These are phyloP conservation scores for Volvox carteri DNA, from an alignment of 163 green algal species.

Conservation along the genomic window DNA sequence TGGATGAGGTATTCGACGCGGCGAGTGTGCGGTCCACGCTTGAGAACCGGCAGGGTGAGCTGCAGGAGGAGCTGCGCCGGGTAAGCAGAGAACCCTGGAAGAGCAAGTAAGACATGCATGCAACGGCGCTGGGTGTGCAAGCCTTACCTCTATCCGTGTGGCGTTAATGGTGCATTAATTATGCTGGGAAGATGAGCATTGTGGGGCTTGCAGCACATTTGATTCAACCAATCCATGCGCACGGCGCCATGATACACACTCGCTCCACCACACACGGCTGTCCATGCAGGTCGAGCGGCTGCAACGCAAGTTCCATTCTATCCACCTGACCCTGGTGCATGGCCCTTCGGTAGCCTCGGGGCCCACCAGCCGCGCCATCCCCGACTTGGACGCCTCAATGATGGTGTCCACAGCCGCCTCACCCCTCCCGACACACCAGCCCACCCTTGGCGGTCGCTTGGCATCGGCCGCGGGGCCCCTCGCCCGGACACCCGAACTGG, in stretches of 20 bases:
- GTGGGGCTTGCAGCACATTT: no score
- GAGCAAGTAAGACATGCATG: no score
- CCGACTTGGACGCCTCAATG: constrained; percentile 38
- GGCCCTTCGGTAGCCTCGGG: constrained; percentile 33
- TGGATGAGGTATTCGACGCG: constrained; percentile 90
- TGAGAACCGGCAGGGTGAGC: constrained; percentile 74
- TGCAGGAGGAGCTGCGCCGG: constrained; percentile 86
- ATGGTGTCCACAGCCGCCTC: constrained; percentile 19
- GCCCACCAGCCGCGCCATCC: constrained; percentile 51
- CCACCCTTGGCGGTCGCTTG: neutral
- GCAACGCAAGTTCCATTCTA: constrained; percentile 92
- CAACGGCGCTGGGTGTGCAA: no score
- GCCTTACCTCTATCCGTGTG: no score
- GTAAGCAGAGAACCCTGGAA: constrained; percentile 43
- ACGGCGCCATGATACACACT: no score
- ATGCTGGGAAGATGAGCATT: no score
- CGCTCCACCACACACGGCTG: no score
- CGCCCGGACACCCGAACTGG: neutral
- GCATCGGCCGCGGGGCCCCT: neutral
- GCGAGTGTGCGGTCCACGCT: constrained; percentile 77
- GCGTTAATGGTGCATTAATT: no score
- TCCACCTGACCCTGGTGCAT: constrained; percentile 89
- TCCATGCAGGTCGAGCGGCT: constrained; percentile 91
- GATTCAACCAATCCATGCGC: no score
- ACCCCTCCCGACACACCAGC: constrained; percentile 28